Conservation (phyloP, 345 rosid species). For the Eucalyptus cloeziana region DNA sequence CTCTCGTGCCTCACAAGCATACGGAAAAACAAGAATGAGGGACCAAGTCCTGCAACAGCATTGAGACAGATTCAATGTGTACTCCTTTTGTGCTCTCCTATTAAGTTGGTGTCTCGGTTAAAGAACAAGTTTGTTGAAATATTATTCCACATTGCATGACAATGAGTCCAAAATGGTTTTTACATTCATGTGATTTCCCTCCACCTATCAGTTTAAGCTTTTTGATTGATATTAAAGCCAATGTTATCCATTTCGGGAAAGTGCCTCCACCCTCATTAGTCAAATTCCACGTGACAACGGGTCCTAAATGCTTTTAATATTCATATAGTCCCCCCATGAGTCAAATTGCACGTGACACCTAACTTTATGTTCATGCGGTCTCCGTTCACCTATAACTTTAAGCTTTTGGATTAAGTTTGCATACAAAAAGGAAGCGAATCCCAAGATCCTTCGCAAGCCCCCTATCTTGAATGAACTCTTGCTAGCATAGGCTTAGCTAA, state of each 20-base stretch:
- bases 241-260: no score
- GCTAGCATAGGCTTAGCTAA: background rate
- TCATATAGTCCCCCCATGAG: no score
- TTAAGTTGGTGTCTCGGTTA: background rate
- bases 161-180: no score
- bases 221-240: no score
- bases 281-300: background rate
- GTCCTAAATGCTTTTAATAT: no score
- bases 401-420: no score
- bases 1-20: background rate
- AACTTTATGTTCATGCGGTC: no score
- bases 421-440: background rate
- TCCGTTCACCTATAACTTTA: no score
- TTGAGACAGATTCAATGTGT: background rate
- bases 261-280: background rate
- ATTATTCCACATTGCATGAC: no score
- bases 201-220: no score
- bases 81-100: background rate
- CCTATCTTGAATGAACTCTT: background rate
- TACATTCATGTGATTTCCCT: no score
- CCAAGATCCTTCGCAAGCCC: background rate
- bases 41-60: background rate
- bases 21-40: background rate
- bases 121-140: background rate
- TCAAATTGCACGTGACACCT: no score